phyloP scores from a whole-genome alignment of 1,284 basidiomycete genomes.

The Puccinia triticina region DNA sequence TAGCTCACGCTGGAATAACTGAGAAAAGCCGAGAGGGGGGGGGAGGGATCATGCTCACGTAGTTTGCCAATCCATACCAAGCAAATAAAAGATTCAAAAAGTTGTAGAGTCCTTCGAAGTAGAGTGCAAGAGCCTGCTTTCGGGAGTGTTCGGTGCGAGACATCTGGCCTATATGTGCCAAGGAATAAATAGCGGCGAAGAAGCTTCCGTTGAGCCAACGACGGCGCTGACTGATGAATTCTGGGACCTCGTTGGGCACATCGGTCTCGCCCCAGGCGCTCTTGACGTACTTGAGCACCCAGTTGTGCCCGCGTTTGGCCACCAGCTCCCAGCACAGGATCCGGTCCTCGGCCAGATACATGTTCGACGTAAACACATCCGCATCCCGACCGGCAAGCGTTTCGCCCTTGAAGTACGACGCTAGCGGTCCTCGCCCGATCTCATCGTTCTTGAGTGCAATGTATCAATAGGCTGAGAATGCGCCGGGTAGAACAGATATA shows the following conservation, averaged over 20 bases:
- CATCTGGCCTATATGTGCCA: conserved; percentile 76
- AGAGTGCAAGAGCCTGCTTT: conserved; percentile 73
- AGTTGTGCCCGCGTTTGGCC: conserved; percentile 83
- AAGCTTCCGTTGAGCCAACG: conserved; percentile 93
- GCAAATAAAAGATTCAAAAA: conserved; percentile 83
- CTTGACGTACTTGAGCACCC: conserved; percentile 96
- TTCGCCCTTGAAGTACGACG: conserved; percentile 97
- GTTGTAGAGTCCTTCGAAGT: conserved; percentile 83
- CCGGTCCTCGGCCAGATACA: conserved; percentile 67
- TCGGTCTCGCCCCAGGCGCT: conserved; percentile 94
- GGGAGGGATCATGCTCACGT: conserved; percentile 63
- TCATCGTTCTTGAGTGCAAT: conserved; percentile 88
- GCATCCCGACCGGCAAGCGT: conserved; percentile 84
- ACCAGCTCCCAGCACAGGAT: conserved; percentile 97
- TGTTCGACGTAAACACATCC: conserved; percentile 85
- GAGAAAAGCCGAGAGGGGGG: neutral
- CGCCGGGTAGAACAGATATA: conserved; percentile 71
- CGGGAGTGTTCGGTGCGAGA: conserved; percentile 80
- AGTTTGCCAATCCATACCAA: conserved; percentile 76
- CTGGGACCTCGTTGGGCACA: conserved; percentile 87
- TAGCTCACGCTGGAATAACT: conserved; percentile 25
- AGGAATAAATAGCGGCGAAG: conserved; percentile 74
- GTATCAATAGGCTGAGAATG: conserved; percentile 84
- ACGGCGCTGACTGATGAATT: conserved; percentile 90
- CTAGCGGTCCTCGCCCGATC: conserved; percentile 80